Percentiles rank a stretch among this genome's conserved stretches.
Conservation (phyloP, 202 grass and related monocot genomes). For the Saccharum hybrid region DNA sequence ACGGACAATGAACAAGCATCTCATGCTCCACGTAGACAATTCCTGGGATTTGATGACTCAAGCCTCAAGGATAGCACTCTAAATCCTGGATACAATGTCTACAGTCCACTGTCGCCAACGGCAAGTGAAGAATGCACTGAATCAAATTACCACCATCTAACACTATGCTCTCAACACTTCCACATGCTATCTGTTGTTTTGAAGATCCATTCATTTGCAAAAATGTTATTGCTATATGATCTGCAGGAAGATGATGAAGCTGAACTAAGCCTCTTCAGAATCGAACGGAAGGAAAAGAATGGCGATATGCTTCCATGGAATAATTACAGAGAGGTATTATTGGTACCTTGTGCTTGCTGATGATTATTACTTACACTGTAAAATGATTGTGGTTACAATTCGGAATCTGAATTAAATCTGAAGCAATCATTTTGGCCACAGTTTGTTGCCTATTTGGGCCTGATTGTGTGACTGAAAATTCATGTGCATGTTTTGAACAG, state of each 20-base stretch:
- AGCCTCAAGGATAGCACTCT: constrained; percentile 36
- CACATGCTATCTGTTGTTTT: not conserved
- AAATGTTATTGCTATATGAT: constrained; percentile 32
- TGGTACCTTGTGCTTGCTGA: constrained; percentile 7
- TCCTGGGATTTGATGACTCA: constrained; percentile 41
- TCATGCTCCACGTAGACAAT: constrained; percentile 35
- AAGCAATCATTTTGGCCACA: constrained; percentile 35
- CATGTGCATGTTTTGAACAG: constrained; percentile 37
- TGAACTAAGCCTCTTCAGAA: constrained; percentile 53
- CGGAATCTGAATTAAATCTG: constrained; percentile 30
- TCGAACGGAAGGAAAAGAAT: constrained; percentile 44
- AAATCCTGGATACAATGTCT: constrained; percentile 38
- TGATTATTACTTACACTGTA: constrained; percentile 30
- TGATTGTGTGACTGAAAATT: constrained; percentile 32
- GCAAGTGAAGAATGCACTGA: constrained; percentile 37
- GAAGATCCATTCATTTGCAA: constrained; percentile 21
- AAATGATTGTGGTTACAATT: constrained; percentile 25
- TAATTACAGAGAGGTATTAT: constrained; percentile 57
- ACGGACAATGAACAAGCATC: constrained; percentile 29
- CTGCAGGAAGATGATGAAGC: constrained; percentile 63
- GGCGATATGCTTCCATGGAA: constrained; percentile 38
- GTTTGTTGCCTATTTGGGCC: constrained; percentile 23
- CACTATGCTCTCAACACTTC: constrained; percentile 47
- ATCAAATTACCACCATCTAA: constrained; percentile 40
- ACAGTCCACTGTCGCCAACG: constrained; percentile 18